These are phyloP conservation scores for Brassica rapa DNA, from an alignment of 345 rosid genomes.

Conservation along the genomic window DNA sequence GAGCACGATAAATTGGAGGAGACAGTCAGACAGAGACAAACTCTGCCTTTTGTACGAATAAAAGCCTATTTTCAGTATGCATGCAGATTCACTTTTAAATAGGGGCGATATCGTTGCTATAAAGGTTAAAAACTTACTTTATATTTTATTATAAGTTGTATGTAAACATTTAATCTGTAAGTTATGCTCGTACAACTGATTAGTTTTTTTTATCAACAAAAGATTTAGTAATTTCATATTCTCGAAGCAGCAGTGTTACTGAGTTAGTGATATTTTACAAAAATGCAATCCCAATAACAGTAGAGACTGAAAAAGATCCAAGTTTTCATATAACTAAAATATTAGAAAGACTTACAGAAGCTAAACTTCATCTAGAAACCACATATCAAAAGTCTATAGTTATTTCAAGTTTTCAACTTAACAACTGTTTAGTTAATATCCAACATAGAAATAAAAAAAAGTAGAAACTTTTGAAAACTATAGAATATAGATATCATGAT, in stretches of 20 bases:
- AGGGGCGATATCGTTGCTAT: not conserved
- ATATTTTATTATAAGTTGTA: not conserved
- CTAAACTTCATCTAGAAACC: not conserved
- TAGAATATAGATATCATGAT: not conserved
- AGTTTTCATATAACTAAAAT: not conserved
- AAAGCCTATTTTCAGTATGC: constrained; percentile 1
- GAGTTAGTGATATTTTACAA: not conserved
- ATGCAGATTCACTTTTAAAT: constrained; percentile 24
- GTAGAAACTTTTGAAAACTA: not conserved
- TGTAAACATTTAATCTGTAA: not conserved
- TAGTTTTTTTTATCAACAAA: not conserved
- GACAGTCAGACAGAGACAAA: constrained; percentile 35
- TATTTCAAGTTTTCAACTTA: not conserved
- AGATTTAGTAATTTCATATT: not conserved
- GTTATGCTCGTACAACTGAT: not conserved
- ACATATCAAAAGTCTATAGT: not conserved
- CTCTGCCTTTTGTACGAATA: constrained; percentile 34
- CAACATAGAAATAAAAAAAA: not conserved
- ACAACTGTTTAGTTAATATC: not conserved
- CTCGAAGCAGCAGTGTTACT: not conserved
- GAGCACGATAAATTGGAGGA: constrained; percentile 21
- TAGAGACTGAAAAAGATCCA: not conserved
- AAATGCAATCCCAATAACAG: not conserved
- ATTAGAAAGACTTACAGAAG: not conserved
- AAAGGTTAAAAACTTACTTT: not conserved